Conservation (phyloP, 345 rosid genomes). For the Lumnitzera racemosa region DNA sequence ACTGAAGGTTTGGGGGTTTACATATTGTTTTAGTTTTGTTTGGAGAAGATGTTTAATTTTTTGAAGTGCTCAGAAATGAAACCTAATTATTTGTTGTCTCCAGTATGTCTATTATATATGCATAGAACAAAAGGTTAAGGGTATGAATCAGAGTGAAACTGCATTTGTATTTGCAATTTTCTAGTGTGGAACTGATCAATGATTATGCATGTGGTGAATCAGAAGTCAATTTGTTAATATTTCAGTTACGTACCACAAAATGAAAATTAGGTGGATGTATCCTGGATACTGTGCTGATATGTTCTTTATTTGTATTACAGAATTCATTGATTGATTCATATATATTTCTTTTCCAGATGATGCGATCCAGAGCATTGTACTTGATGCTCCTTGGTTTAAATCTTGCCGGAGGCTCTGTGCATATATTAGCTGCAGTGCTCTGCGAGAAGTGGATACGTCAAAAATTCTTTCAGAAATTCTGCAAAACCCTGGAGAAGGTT, state of each 20-base stretch:
- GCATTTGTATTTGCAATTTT: too few species aligned
- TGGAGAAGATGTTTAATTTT: too few species aligned
- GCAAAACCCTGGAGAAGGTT: conserved; percentile 31
- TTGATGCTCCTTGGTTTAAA: conserved; percentile 83
- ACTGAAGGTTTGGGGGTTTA: too few species aligned
- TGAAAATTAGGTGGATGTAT: neutral
- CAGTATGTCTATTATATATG: too few species aligned
- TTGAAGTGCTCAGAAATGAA: too few species aligned
- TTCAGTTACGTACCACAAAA: neutral
- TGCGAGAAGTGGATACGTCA: conserved; percentile 81
- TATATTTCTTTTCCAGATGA: conserved; percentile 33
- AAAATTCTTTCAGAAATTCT: conserved; percentile 46
- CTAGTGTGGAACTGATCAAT: too few species aligned
- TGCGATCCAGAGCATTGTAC: conserved; percentile 55
- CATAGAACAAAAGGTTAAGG: too few species aligned
- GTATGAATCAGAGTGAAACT: too few species aligned
- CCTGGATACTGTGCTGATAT: neutral
- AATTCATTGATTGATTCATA: neutral
- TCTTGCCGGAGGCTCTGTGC: conserved; percentile 72
- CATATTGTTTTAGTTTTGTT: too few species aligned
- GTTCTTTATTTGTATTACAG: neutral
- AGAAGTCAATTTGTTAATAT: neutral
- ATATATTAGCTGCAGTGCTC: conserved; percentile 72
- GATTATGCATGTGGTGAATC: too few species aligned
- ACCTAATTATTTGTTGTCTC: too few species aligned